Evolutionary conservation across 2,329 filamentous ascomycete species (phyloP), one percentile per base, ranked within the genome.

Genomic region (Sporothrix mexicana): DNA sequence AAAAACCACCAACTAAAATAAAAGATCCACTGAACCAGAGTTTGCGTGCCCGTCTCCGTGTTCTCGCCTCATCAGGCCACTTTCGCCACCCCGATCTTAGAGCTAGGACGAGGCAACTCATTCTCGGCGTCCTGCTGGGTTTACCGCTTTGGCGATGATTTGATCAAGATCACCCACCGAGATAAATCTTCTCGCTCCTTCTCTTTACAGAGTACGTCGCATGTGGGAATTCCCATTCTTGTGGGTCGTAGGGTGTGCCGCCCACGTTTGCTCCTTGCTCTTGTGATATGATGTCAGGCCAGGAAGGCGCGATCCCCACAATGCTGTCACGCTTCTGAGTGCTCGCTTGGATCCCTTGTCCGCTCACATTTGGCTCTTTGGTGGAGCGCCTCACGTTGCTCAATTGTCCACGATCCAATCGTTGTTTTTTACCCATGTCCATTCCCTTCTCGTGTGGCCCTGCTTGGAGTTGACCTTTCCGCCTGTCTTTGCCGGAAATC

Each of bases 221-320:
- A 36, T 4, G 30, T 36, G 30, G 30, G 30, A 36, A 36, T 36
- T 36, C 30, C 30, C 30, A 36, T 36, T 49, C 20, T 55, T 8
- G 7, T 55, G 53, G 53, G 53, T 55, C 53, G 53, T 25, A 55
- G 20, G 23, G 10, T 55, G 23, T 25, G 23, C 55, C 55, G 55
- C 7, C 55, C 55, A 59, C 55, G 55, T 17, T 36, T 59, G 55
- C 55, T 59, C 55, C 36, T 17, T 36, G 55, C 55, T 59, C 47
- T 49, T 7, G 25, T 59, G 55, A 36, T 36, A 59, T 59, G 55
- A 59, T 59, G 55, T 59, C 55, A 59, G 55, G 55, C 13, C 13
- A 59, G 25, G 10, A 59, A 59, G 17, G 25, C 30, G 55, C 55
- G 25, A 25, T 36, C 55, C 15, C 55, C 55, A 59, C 25, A 25